phyloP scores from a whole-genome alignment of 1,284 basidiomycete genomes.

The Ceratobasidium sp. region DNA sequence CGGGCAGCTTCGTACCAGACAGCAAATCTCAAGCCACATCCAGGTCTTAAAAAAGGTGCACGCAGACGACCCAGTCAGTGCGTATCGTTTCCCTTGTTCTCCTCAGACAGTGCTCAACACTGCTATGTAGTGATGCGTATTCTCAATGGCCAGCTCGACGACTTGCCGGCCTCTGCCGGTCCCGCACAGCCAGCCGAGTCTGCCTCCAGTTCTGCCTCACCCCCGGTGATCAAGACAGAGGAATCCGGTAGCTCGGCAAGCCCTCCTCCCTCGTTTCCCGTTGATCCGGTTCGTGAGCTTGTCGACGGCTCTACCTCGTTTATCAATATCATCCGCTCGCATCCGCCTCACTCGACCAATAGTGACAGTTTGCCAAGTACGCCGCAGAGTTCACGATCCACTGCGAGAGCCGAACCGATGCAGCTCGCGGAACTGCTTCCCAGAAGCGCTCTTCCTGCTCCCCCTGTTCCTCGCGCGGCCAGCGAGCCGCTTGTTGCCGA shows the following conservation, averaged over 20 bases:
- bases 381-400: constrained; percentile 13
- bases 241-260: constrained; percentile 25
- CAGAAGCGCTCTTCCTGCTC: constrained; percentile 1
- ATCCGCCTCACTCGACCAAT: not conserved
- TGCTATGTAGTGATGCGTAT: constrained; percentile 22
- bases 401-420: constrained; percentile 4
- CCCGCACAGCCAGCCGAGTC: not conserved
- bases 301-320: constrained; percentile 23
- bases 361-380: constrained; percentile 30
- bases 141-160: constrained; percentile 33
- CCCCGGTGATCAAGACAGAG: constrained; percentile 23
- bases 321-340: constrained; percentile 25
- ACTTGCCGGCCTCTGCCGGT: constrained; percentile 12
- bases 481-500: constrained; percentile 32
- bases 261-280: constrained; percentile 12
- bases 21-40: constrained; percentile 43
- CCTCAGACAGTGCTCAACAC: not conserved
- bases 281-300: constrained; percentile 13
- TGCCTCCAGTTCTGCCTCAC: constrained; percentile 20
- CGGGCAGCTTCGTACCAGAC: constrained; percentile 49
- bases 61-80: constrained; percentile 51
- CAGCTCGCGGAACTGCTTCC: constrained; percentile 30
- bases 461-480: not conserved
- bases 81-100: constrained; percentile 18
- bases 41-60: constrained; percentile 44